These are phyloP conservation scores for Tetrahymena elliotti DNA, from an alignment of 73 alveolate species.

Conservation along the genomic window DNA sequence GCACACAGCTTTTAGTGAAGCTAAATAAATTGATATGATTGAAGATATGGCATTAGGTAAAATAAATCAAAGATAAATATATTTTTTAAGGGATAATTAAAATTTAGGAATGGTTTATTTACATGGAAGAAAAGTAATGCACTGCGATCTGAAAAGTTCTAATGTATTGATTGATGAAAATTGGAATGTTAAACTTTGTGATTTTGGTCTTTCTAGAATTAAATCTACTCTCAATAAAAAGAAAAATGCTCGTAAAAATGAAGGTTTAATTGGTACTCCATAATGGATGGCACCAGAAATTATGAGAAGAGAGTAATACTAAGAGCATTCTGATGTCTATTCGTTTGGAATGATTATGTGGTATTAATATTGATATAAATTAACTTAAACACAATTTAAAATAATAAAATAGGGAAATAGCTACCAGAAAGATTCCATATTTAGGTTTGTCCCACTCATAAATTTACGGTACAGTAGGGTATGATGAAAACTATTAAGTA, in stretches of 20 bases:
- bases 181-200: conserved; percentile 88
- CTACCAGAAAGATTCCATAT: conserved; percentile 24
- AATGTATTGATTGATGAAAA: conserved; percentile 83
- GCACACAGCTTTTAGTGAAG: conserved; percentile 52
- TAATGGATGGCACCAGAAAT: conserved; percentile 92
- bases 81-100: background rate
- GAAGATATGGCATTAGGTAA: conserved; percentile 73
- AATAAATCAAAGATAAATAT: background rate
- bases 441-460: conserved; percentile 4
- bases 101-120: conserved; percentile 68
- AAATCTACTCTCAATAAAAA: conserved; percentile 15
- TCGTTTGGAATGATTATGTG: conserved; percentile 82
- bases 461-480: conserved; percentile 30
- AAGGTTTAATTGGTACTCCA: conserved; percentile 61
- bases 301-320: conserved; percentile 65
- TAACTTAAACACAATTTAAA: background rate
- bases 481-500: conserved; percentile 16
- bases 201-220: conserved; percentile 84
- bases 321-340: conserved; percentile 66
- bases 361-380: background rate
- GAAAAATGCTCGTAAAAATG: conserved; percentile 7
- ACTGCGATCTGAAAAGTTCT: conserved; percentile 87
- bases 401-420: conserved; percentile 9
- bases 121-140: conserved; percentile 83
- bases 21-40: conserved; percentile 65